Base-by-base conservation (phyloP, 306 rosid species). In the Vicia sativa region DNA sequence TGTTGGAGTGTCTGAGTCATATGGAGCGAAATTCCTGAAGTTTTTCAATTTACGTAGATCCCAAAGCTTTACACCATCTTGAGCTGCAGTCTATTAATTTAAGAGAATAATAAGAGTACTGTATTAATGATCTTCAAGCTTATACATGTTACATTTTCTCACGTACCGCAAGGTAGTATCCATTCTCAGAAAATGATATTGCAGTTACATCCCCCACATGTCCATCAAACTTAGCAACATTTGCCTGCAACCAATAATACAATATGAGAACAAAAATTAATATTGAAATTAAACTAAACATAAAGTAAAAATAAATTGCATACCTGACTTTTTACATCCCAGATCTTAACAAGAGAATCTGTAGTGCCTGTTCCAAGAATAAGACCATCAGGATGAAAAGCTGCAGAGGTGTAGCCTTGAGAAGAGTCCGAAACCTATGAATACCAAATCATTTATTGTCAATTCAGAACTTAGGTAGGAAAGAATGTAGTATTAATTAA, bases 251-350 rank as follows among this genome's bases (percentile, higher is more conserved):
- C 71, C 38, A 71, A 73, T 43, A 74, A 73, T 43, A 56, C 18
- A 34, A 64, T 59, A 49, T 59, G 18, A 9, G 13, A 59, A 59
- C 18, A 31, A 56, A 10, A 25, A 14, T 14, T 35, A 65, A 62
- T 11, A 56, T 55, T 4, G 15, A 62, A 62, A 53, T 42, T 43
- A 11, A 71, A 48, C 54, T 18, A 59, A 3, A 68, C 48, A 63
- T 9, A 2, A 53, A 54, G 52, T 18, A 35, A 62, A 69, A 66
- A 19, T 49, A 45, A 29, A 56, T 25, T 71, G n/a, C 25, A 39
- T 68, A 91, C 99, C 96, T 95, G 99, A 84, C 92, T 89, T 81
- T 95, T 95, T 48, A 95, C 97, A 73, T 95, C 99, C 99, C 99
- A 95, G 63, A 95, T 90, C 76, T 91, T 95, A 61, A 95, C 99